Evolutionary conservation across 176 grass and related monocot genomes (phyloP), one percentile per base, ranked within the genome.

Genomic region (Puccinellia tenuiflora): DNA sequence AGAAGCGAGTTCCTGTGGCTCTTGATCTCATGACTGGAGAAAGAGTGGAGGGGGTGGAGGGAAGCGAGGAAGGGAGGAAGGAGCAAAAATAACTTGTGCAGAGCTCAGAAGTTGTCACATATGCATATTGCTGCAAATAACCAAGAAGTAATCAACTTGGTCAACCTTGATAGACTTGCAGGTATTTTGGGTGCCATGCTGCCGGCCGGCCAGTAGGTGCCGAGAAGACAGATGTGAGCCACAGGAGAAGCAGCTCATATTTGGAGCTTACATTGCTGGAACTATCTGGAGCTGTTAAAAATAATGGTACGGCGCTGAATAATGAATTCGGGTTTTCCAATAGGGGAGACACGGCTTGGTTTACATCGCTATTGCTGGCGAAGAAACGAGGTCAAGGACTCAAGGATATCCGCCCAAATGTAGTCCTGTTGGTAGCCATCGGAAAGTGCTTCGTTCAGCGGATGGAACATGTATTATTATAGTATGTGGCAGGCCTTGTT

Each of bases 1-100:
- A 77, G 63, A 88, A 48, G 43, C 68, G 39, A 64, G 62, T 54
- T 85, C 35, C 9, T 33, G 26, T 80, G 62, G 52, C 68, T 81
- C 78, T 72, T 69, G 76, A 76, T 84, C 69, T 69, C 89, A 91
- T 91, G 52, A 29, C 62, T 91, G 71, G n/a, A 61, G 84, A 59
- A 73, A 39, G 8, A 62, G 48, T 17, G 20, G 34, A 28, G 26
- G 4, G 10, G 55, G 42, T 40, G 40, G 5, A 52, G 57, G 25
- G 59, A 73, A 76, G 31, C 38, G 47, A 60, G 70, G 42, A 77
- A 50, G 77, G 54, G 73, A 45, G 11, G 43, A 45, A 6, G 9
- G 14, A 9, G 0, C 77, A 80, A n/a, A 28, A 22, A 67, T 59
- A 65, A 64, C 26, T 79, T 47, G 7, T 66, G 75, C 10, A 30